A percentile compares a stretch with the other conserved stretches of the same genome.
These are phyloP conservation scores for Monosporascus sp. DNA, from an alignment of 2,329 filamentous ascomycete genomes.

Conservation along the genomic window DNA sequence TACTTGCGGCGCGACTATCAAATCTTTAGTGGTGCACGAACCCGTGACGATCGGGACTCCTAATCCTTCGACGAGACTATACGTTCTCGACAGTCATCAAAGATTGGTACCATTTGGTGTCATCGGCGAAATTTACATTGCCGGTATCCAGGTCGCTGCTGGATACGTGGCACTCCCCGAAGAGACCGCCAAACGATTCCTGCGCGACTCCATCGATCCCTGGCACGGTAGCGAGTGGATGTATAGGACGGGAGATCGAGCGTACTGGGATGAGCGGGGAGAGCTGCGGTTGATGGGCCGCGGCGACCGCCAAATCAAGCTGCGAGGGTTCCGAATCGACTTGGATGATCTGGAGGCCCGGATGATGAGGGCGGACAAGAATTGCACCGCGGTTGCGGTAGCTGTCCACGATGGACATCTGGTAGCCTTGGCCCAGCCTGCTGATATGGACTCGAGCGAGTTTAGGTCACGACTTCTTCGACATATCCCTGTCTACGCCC, in stretches of 20 bases:
- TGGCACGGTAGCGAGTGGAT: conserved; percentile 19
- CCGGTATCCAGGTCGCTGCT: conserved; percentile 35
- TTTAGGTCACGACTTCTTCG: too few species aligned
- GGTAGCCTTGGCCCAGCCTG: too few species aligned
- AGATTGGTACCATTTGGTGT: conserved; percentile 26
- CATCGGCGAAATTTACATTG: conserved; percentile 36
- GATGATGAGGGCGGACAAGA: conserved; percentile 9
- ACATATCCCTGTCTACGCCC: too few species aligned
- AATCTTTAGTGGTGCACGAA: conserved; percentile 15
- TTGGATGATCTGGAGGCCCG: conserved; percentile 30
- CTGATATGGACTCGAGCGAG: too few species aligned
- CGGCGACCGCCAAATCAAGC: conserved; percentile 29
- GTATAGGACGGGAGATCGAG: conserved; percentile 36
- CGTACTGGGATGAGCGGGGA: conserved; percentile 22
- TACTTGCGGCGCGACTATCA: conserved; percentile 32
- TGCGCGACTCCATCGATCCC: conserved; percentile 22
- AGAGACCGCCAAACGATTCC: conserved; percentile 17
- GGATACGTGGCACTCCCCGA: conserved; percentile 34
- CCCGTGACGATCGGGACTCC: conserved; percentile 33
- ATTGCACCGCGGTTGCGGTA: too few species aligned
- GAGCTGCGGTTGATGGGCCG: conserved; percentile 31
- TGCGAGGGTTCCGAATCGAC: conserved; percentile 29
- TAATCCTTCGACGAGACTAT: conserved; percentile 29
- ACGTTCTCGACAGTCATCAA: conserved; percentile 30
- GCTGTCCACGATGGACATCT: too few species aligned